Percentiles rank a stretch among this genome's conserved stretches.
Conservation (phyloP, 768 basidiomycete genomes). For the Leucosporidium yakuticum region DNA sequence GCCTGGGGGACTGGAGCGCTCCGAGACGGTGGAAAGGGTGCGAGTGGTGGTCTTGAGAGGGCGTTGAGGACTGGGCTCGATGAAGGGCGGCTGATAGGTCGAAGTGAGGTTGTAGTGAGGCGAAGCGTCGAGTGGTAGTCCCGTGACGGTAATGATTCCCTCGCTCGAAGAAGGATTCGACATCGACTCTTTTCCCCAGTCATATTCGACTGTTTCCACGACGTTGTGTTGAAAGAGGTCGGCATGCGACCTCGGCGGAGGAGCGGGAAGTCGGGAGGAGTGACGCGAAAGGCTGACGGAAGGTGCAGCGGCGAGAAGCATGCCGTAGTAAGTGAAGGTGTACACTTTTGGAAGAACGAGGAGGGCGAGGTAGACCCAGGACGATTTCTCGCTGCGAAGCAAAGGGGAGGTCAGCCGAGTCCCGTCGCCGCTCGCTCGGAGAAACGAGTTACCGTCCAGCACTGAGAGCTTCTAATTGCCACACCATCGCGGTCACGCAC, state of each 20-base stretch:
- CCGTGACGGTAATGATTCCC: no score
- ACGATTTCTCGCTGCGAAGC: background rate
- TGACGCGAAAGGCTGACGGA: background rate
- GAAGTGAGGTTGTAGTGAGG: no score
- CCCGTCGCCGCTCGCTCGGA: background rate
- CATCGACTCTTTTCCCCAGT: no score
- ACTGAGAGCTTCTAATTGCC: background rate
- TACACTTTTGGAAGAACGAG: conserved; percentile 1
- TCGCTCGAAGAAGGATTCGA: no score
- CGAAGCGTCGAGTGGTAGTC: no score
- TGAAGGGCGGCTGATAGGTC: background rate
- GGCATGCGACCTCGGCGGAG: background rate
- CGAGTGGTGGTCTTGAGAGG: background rate
- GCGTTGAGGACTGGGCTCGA: background rate
- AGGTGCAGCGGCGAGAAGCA: background rate
- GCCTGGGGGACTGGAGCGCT: background rate
- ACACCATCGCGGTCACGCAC: background rate
- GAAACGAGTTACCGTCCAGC: background rate
- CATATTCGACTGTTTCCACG: no score
- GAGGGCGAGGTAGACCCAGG: conserved; percentile 7
- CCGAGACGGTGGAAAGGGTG: background rate
- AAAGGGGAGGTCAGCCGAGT: background rate
- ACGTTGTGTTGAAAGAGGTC: no score
- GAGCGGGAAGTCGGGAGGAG: background rate
- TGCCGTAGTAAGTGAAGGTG: background rate